Evolutionary conservation across 192 early-diverging fungal genomes (phyloP).

Genomic region (Mortierella hygrophila): DNA sequence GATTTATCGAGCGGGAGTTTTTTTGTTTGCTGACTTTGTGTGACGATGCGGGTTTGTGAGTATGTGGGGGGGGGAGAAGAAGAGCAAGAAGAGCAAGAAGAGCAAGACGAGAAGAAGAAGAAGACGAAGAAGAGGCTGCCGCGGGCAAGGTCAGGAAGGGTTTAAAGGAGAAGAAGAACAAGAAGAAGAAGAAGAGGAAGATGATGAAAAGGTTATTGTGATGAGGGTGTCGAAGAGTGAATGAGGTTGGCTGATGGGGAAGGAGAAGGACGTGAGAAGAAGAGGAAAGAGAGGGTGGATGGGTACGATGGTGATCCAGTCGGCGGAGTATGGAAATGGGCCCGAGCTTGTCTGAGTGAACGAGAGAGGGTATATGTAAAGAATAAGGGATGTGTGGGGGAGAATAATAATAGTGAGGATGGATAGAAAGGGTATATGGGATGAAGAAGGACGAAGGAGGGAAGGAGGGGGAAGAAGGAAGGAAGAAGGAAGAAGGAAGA

Average conservation of each 20-base stretch:
- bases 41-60: neutral
- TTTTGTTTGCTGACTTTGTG: neutral
- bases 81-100: neutral
- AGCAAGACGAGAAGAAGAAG: too few species aligned
- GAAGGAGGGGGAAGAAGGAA: neutral
- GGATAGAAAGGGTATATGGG: neutral
- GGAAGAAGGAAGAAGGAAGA: neutral
- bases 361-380: neutral
- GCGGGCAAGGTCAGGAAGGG: conserved; percentile 1
- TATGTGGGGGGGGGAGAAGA: conserved; percentile 1
- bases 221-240: neutral
- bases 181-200: too few species aligned
- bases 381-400: neutral
- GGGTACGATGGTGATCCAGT: neutral
- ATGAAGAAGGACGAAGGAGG: neutral
- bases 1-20: neutral
- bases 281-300: neutral
- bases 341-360: neutral
- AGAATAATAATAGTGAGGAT: neutral
- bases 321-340: neutral
- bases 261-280: too few species aligned
- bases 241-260: neutral
- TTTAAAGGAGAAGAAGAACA: neutral
- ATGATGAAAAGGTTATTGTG: too few species aligned
- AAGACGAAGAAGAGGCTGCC: neutral